These are phyloP conservation scores for Pleurotus platypus DNA, from an alignment of 768 basidiomycete genomes.

Conservation along the genomic window DNA sequence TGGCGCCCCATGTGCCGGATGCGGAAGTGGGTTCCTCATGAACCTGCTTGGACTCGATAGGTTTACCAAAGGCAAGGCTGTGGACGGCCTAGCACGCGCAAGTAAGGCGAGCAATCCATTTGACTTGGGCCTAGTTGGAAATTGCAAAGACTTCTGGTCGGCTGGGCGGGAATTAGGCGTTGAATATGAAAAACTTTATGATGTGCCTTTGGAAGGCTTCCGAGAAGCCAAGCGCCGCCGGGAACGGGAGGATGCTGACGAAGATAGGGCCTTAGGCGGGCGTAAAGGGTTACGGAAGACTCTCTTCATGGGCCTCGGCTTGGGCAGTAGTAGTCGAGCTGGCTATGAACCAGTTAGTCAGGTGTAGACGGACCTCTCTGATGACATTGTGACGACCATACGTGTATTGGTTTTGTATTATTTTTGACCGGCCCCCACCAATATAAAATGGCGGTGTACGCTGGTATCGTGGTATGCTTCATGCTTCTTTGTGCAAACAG, in stretches of 20 bases:
- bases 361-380: slow-evolving; percentile 26
- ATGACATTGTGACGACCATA: not conserved
- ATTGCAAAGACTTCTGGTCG: slow-evolving; percentile 95
- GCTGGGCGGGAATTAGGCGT: slow-evolving; percentile 82
- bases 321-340: slow-evolving; percentile 48
- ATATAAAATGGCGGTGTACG: too few relatives aligned
- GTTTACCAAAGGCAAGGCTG: slow-evolving; percentile 89
- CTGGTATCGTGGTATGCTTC: too few relatives aligned
- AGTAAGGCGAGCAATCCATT: slow-evolving; percentile 86
- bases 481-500: too few relatives aligned
- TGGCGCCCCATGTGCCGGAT: slow-evolving; percentile 35
- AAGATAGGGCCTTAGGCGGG: slow-evolving; percentile 20
- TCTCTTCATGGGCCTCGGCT: slow-evolving; percentile 52
- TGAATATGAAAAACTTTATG: slow-evolving; percentile 86
- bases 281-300: slow-evolving; percentile 40
- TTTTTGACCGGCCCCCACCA: too few relatives aligned
- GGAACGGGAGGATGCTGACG: slow-evolving; percentile 59
- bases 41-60: slow-evolving; percentile 90
- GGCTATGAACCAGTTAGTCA: slow-evolving; percentile 71
- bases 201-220: slow-evolving; percentile 86
- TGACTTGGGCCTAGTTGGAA: slow-evolving; percentile 71
- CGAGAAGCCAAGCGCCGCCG: slow-evolving; percentile 62
- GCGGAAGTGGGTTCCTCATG: slow-evolving; percentile 72
- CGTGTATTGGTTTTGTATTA: slow-evolving; percentile 2
- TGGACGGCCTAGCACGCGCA: slow-evolving; percentile 78